phyloP scores from a whole-genome alignment of 768 basidiomycete species.

The Auricularia sp. region DNA sequence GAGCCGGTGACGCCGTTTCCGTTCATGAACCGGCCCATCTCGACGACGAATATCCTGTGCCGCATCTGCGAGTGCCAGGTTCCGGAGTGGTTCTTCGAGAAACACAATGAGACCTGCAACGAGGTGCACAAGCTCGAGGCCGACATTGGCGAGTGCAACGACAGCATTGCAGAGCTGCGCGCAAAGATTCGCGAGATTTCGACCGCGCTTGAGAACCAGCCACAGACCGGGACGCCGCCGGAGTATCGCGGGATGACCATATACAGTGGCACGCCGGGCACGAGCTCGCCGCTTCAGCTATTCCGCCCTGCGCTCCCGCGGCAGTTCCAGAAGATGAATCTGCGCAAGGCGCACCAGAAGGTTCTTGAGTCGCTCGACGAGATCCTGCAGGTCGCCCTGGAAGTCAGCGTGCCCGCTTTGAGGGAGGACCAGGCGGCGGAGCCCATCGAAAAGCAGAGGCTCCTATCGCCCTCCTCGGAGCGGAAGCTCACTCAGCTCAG shows the following conservation, averaged over 20 bases:
- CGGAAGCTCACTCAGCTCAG: constrained; percentile 74
- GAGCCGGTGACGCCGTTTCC: constrained; percentile 65
- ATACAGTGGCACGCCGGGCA: constrained; percentile 61
- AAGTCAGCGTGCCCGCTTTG: constrained; percentile 78
- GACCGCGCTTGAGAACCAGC: constrained; percentile 56
- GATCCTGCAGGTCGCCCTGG: constrained; percentile 65
- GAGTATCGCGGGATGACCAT: constrained; percentile 88
- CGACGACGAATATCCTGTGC: constrained; percentile 77
- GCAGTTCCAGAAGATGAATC: constrained; percentile 70
- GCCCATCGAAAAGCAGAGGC: constrained; percentile 84
- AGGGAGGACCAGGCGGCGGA: constrained; percentile 88
- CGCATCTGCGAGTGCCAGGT: constrained; percentile 96
- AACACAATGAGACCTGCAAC: constrained; percentile 98
- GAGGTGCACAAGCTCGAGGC: constrained; percentile 95
- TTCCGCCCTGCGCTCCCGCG: constrained; percentile 49
- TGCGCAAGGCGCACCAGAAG: constrained; percentile 72
- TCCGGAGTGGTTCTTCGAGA: constrained; percentile 99
- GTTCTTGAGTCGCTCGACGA: constrained; percentile 83
- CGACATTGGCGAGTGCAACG: constrained; percentile 89
- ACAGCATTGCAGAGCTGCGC: constrained; percentile 77
- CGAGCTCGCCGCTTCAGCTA: constrained; percentile 66
- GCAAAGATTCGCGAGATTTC: constrained; percentile 76
- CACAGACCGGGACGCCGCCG: constrained; percentile 38
- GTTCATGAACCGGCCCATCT: constrained; percentile 58
- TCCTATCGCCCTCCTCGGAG: constrained; percentile 85